Base-by-base conservation (phyloP, 2,329 filamentous ascomycete species). In the Incumbomyces lentus region DNA sequence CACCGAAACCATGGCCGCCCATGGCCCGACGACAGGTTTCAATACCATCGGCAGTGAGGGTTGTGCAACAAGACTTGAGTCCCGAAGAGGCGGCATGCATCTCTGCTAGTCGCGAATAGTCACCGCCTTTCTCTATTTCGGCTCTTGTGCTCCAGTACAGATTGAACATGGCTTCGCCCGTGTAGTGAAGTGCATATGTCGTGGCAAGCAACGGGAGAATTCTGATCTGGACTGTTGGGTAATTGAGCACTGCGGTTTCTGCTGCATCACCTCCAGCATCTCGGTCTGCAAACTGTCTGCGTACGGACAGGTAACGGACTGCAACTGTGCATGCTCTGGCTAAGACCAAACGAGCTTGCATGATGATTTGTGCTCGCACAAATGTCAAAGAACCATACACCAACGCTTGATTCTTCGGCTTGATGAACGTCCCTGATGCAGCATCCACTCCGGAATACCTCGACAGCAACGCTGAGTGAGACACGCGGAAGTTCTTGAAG, bases 1-100 rank as follows among this genome's bases (percentile, higher is more conserved):
- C 71, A 3, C 72, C 70, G 52, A 74, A 76, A 1, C 73, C 72
- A 56, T 76, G 73, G 0, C 73, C 73, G 14, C 73, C 73, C 64
- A 75, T 67, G 5, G 72, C 71, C 37, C 72, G 61, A 29, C 73
- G 66, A 52, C 72, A 76, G 0, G 67, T 74, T 54, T 76, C 72
- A 42, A 76, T 75, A 0, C 72, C 72, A 53, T 74, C 71, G 3
- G 72, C 73, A 8, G 72, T 69, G 8, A 75, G 60, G 46, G 66
- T 73, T 0, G 72, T 75, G 49, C 72, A 75, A 14, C 75, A 55
- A 51, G 70, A 74, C 55, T 75, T 76, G 48, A 77, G 53, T 1
- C 72, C 72, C 3, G 69, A 73, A 2, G 70, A 74, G n/a, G 72
- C 69, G 33, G 69, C 72, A 50, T 76, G 73, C 47, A 76, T 64